Evolutionary conservation across 2,329 filamentous ascomycete genomes (phyloP).

Genomic region (Trichoderma afroharzianum): DNA sequence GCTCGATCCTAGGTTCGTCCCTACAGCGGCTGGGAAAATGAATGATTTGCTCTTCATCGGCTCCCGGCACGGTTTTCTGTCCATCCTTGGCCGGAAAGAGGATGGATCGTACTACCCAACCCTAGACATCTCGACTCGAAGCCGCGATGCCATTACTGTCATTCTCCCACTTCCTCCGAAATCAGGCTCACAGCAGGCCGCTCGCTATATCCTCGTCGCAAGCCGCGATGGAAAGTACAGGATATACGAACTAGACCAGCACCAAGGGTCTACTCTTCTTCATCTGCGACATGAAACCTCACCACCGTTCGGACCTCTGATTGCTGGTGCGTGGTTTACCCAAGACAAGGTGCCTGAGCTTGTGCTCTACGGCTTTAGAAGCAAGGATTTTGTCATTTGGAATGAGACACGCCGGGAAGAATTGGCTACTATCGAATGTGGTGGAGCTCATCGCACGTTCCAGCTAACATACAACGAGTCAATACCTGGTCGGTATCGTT

Average conservation of each 20-base stretch:
- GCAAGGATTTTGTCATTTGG: conserved; percentile 76
- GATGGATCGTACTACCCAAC: conserved; percentile 28
- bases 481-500: conserved; percentile 39
- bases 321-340: conserved; percentile 68
- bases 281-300: conserved; percentile 62
- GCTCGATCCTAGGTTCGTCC: conserved; percentile 48
- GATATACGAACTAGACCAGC: conserved; percentile 49
- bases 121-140: conserved; percentile 38
- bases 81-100: conserved; percentile 29
- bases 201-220: conserved; percentile 60
- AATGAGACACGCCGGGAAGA: conserved; percentile 70
- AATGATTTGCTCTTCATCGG: conserved; percentile 48
- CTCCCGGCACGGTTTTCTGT: conserved; percentile 50
- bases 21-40: conserved; percentile 44
- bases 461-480: conserved; percentile 37
- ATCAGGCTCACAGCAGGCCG: conserved; percentile 15
- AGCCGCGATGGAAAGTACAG: conserved; percentile 74
- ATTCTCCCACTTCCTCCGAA: conserved; percentile 48
- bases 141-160: conserved; percentile 64
- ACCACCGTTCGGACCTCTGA: conserved; percentile 69
- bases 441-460: conserved; percentile 79
- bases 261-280: conserved; percentile 28
- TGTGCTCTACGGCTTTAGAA: conserved; percentile 75
- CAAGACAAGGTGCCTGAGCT: conserved; percentile 47
- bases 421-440: conserved; percentile 71